phyloP scores from a whole-genome alignment of 495 filamentous ascomycete species.

The Extremus antarcticus region DNA sequence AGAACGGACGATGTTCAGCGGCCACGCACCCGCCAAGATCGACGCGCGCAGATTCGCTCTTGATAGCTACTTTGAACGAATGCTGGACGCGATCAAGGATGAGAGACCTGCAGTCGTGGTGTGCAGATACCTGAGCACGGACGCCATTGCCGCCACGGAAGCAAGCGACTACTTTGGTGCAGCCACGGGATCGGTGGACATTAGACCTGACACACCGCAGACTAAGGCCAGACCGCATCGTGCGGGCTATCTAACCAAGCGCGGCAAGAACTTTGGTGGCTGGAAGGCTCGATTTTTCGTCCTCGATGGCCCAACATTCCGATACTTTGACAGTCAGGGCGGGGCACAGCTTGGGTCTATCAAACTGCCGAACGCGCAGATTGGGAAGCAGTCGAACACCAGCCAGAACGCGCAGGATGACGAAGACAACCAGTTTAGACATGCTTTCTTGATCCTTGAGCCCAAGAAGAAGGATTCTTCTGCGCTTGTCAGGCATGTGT shows the following conservation, averaged over 20 bases:
- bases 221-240: constrained; percentile 55
- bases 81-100: constrained; percentile 73
- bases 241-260: constrained; percentile 88
- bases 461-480: constrained; percentile 92
- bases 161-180: constrained; percentile 33
- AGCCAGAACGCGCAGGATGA: constrained; percentile 44
- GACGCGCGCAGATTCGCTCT: constrained; percentile 75
- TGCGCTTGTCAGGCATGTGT: constrained; percentile 81
- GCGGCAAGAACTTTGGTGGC: constrained; percentile 97
- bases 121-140: constrained; percentile 79
- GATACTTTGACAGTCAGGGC: constrained; percentile 82
- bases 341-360: constrained; percentile 87
- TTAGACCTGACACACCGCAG: constrained; percentile 18
- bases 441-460: constrained; percentile 90
- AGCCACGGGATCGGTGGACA: constrained; percentile 9
- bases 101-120: constrained; percentile 67
- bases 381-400: constrained; percentile 62
- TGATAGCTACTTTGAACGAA: constrained; percentile 71
- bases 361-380: constrained; percentile 81
- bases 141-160: constrained; percentile 66
- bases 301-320: constrained; percentile 76
- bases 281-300: constrained; percentile 96
- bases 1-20: constrained; percentile 75
- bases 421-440: constrained; percentile 85
- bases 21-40: constrained; percentile 87